Evolutionary conservation across 2,329 filamentous ascomycete genomes (phyloP), one percentile per base, ranked within the genome.

Genomic region (Fusarium pseudocircinatum): DNA sequence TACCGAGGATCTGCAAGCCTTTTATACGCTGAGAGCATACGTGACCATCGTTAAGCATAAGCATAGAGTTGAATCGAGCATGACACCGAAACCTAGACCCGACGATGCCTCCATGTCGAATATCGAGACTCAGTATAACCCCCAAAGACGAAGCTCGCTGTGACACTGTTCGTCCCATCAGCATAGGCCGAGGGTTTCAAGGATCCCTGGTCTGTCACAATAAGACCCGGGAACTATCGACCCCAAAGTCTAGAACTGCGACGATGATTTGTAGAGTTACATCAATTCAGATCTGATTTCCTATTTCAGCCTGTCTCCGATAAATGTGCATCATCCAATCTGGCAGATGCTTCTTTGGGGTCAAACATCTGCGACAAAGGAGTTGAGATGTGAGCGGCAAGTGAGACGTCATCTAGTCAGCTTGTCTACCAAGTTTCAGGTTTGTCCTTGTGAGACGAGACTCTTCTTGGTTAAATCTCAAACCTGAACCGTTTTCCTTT

Each of bases 351-450:
- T 63, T 70, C 69, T 63, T 73, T 50, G 37, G 69, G 69, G 67
- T 34, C 71, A 67, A 60, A 22, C 28, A 64, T 69, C 69, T 67
- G 59, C 67, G 53, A 73, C 69, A 54, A 58, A 52, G 36, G 50
- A 63, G 68, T 60, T 59, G 64, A 53, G 47, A 69, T 72, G 64
- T 70, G 53, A 73, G 74, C 60, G 59, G 36, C 46, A 77, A 65
- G 64, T 65, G 75, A 77, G 74, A 77, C 75, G 40, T 61, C 59
- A 58, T 60, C 32, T 65, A 54, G 64, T 54, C 54, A 60, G 44
- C 58, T 54, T 71, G 50, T 46, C 60, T 60, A 71, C 53, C 37
- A 39, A 54, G 57, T 64, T 62, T 64, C 49, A 56, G 44, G n/a
- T n/a, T 9, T 53, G 28, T 68, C 36, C 57, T 13, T 30, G 40